Percentiles rank a stretch among this genome's conserved stretches.
phyloP scores from a whole-genome alignment of 345 rosid genomes.

The Brassica carinata region DNA sequence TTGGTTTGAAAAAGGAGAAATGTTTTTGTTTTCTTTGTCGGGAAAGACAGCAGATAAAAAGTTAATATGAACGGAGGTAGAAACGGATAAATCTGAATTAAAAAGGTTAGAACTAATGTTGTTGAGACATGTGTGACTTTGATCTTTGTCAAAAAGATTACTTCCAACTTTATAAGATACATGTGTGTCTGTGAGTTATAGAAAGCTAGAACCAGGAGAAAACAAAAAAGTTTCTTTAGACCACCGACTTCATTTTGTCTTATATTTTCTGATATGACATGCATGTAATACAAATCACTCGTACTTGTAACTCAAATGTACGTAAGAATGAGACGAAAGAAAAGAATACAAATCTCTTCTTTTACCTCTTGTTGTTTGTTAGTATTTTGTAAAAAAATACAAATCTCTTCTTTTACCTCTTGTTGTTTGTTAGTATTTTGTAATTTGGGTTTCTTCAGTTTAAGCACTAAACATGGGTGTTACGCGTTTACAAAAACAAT shows the following conservation, averaged over 20 bases:
- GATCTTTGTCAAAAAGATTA: not conserved
- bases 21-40: conserved; percentile 24
- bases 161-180: not conserved
- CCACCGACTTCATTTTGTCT: conserved; percentile 35
- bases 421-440: conserved; percentile 11
- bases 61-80: conserved; percentile 15
- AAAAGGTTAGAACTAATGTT: not conserved
- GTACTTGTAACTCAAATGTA: not conserved
- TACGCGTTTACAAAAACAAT: conserved; percentile 33
- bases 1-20: conserved; percentile 22
- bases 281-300: not conserved
- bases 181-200: conserved; percentile 13
- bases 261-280: not conserved
- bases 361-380: conserved; percentile 14
- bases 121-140: not conserved
- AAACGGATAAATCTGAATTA: not conserved
- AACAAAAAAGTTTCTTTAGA: conserved; percentile 33
- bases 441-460: not conserved
- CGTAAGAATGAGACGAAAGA: not conserved
- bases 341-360: conserved; percentile 4
- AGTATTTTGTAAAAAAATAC: not conserved
- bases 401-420: conserved; percentile 7
- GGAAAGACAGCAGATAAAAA: conserved; percentile 31
- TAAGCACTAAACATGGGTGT: conserved; percentile 25
- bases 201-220: conserved; percentile 9